Conservation (phyloP, 768 basidiomycete species). For the Podaxis carcinomalis region DNA sequence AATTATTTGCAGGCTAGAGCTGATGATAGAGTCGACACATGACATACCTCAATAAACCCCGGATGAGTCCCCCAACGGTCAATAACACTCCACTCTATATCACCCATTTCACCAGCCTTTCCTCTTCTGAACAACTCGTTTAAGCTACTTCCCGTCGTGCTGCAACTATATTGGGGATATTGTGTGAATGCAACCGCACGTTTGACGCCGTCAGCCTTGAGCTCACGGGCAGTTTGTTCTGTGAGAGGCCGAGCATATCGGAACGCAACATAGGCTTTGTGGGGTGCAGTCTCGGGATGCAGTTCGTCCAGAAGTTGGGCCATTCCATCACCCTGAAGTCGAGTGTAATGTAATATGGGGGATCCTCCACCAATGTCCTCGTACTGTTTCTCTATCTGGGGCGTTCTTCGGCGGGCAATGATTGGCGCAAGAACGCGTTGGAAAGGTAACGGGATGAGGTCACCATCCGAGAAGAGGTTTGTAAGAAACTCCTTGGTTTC, state of each 20-base stretch:
- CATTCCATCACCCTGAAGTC: slow-evolving; percentile 88
- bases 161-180: slow-evolving; percentile 98
- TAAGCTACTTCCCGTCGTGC: slow-evolving; percentile 94
- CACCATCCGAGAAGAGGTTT: slow-evolving; percentile 86
- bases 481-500: slow-evolving; percentile 93
- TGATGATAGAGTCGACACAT: slow-evolving; percentile 1
- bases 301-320: slow-evolving; percentile 88
- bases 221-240: slow-evolving; percentile 71
- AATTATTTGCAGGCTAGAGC: slow-evolving; percentile 2
- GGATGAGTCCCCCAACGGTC: slow-evolving; percentile 97
- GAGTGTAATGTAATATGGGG: slow-evolving; percentile 89
- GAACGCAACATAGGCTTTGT: slow-evolving; percentile 95
- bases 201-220: slow-evolving; percentile 88
- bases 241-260: slow-evolving; percentile 91
- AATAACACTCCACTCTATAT: slow-evolving; percentile 93
- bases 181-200: slow-evolving; percentile 96
- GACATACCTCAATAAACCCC: slow-evolving; percentile 86
- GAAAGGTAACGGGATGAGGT: slow-evolving; percentile 94
- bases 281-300: slow-evolving; percentile 89
- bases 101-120: slow-evolving; percentile 55
- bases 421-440: slow-evolving; percentile 82
- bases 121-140: slow-evolving; percentile 83
- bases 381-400: slow-evolving; percentile 94
- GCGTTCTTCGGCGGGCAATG: slow-evolving; percentile 87
- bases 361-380: slow-evolving; percentile 93